These are phyloP conservation scores for Puccinia triticina DNA, from an alignment of 1,284 basidiomycete species.

Conservation along the genomic window DNA sequence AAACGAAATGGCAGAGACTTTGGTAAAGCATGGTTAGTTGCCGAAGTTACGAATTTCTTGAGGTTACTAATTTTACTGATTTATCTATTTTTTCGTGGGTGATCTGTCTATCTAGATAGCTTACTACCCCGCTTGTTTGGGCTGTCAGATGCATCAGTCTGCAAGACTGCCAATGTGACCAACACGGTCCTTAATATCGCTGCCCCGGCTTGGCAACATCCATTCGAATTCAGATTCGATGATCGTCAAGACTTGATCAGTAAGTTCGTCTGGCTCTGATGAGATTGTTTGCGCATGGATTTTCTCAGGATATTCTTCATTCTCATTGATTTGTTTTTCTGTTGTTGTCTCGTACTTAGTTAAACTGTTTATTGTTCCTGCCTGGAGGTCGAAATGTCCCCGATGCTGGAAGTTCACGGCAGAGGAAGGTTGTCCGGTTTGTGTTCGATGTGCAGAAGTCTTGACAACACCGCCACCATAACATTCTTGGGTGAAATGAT, in stretches of 20 bases:
- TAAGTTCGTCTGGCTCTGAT: not conserved
- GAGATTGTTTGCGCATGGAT: not conserved
- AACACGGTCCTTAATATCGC: slow-evolving; percentile 29
- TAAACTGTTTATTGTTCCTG: slow-evolving; percentile 33
- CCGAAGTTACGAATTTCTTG: not conserved
- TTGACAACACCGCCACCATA: slow-evolving; percentile 10
- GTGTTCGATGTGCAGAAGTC: slow-evolving; percentile 40
- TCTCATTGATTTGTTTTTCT: not conserved
- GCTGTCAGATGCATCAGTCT: slow-evolving; percentile 45
- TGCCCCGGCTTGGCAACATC: slow-evolving; percentile 40
- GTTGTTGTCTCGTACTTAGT: slow-evolving; percentile 14
- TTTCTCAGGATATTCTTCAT: not conserved
- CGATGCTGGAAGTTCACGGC: slow-evolving; percentile 45
- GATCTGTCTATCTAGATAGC: slow-evolving; percentile 15
- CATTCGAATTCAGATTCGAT: slow-evolving; percentile 6
- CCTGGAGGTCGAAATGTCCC: slow-evolving; percentile 49
- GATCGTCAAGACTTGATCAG: slow-evolving; percentile 25
- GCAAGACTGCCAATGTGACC: slow-evolving; percentile 33
- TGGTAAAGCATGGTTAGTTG: slow-evolving; percentile 12
- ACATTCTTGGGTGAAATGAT: not conserved
- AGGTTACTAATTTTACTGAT: not conserved
- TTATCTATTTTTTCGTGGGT: not conserved
- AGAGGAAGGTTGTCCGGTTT: slow-evolving; percentile 36
- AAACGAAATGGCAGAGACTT: not conserved
- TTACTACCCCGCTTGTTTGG: slow-evolving; percentile 36